Conservation (phyloP, 1,284 basidiomycete genomes). For the Entoloma clypeatum region DNA sequence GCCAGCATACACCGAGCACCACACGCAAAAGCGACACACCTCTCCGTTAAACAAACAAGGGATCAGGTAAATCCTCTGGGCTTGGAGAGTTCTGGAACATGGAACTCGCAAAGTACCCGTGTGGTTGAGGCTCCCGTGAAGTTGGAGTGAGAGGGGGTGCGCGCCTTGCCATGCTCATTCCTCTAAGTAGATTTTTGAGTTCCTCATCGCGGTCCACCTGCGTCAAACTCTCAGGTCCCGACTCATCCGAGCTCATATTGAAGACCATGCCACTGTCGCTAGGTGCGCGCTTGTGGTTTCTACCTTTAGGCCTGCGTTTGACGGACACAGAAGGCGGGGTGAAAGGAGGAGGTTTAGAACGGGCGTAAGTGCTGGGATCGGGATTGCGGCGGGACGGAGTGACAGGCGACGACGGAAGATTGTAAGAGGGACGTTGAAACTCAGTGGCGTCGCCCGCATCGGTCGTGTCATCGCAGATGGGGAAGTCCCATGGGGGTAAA, state of each 20-base stretch:
- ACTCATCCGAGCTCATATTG: slow-evolving; percentile 64
- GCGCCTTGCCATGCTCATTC: slow-evolving; percentile 15
- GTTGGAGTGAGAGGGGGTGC: slow-evolving; percentile 22
- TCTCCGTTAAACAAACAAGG: slow-evolving; percentile 45
- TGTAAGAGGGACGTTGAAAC: slow-evolving; percentile 31
- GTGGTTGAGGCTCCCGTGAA: slow-evolving; percentile 23
- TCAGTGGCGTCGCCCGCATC: slow-evolving; percentile 38
- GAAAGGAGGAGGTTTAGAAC: slow-evolving; percentile 34
- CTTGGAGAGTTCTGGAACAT: slow-evolving; percentile 78
- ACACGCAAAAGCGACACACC: background rate
- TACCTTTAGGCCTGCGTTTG: slow-evolving; percentile 26
- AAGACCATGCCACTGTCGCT: slow-evolving; percentile 59
- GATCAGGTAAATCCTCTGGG: slow-evolving; percentile 70
- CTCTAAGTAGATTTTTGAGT: slow-evolving; percentile 24
- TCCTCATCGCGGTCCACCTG: slow-evolving; percentile 22
- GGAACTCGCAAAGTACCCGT: slow-evolving; percentile 67
- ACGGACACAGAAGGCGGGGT: slow-evolving; percentile 35
- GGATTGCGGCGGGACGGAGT: slow-evolving; percentile 41
- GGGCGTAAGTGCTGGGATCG: slow-evolving; percentile 40
- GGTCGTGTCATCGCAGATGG: slow-evolving; percentile 65
- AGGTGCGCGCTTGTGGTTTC: slow-evolving; percentile 52
- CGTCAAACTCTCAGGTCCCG: slow-evolving; percentile 26
- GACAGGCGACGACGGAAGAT: slow-evolving; percentile 31
- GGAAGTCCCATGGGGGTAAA: slow-evolving; percentile 42
- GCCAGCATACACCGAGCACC: background rate